Base-by-base conservation (phyloP, 1,139 yeast genomes). In the Magnusiomyces suaveolens region DNA sequence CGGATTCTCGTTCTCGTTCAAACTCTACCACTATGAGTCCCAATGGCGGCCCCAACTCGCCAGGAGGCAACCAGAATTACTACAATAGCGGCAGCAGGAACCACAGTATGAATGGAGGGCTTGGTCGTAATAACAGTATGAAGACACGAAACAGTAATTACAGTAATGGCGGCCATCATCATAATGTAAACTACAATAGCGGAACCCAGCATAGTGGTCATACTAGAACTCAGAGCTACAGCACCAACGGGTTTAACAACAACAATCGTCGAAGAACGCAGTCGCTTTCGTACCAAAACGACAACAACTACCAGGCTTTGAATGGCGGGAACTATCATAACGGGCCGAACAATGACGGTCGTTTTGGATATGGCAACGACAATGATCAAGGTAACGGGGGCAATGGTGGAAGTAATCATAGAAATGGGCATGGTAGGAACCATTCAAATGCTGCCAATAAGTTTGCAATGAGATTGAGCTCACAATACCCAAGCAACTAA, bases 191-290 rank as follows among this genome's bases (percentile, higher is more conserved):
- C 10, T 20, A 36, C 38, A 25, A 38, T n/a, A 21, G 39, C 18
- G 36, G 44, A 16, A 12, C 32, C 18, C 26, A 44, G 21, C 46
- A 25, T 12, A 46, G 29, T n/a, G 44, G 38, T n/a, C 29, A 38
- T 39, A 38, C 14, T 24, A 38, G 46, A 21, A 24, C 23, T 6
- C 18, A 38, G 16, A 39, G 50, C 12, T 47, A 47, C 33, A 47
- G 43, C n/a, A 33, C 29, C n/a, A 49, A 49, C 23, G 38, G 33
- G 26, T 24, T 23, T n/a, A 41, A 33, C 24, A 50, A 33, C 21
- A 33, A n/a, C 16, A 38, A 46, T 41, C 46, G 49, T 8, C 48
- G 51, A 44, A 43, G 52, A 6, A 44, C 36, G 2, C 36, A 44
- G 24, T 44, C 38, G 12, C 20, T 26, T 25, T 25, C 48, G 8